Base-by-base conservation (phyloP, 1,284 basidiomycete genomes). In the Grifola frondosa region DNA sequence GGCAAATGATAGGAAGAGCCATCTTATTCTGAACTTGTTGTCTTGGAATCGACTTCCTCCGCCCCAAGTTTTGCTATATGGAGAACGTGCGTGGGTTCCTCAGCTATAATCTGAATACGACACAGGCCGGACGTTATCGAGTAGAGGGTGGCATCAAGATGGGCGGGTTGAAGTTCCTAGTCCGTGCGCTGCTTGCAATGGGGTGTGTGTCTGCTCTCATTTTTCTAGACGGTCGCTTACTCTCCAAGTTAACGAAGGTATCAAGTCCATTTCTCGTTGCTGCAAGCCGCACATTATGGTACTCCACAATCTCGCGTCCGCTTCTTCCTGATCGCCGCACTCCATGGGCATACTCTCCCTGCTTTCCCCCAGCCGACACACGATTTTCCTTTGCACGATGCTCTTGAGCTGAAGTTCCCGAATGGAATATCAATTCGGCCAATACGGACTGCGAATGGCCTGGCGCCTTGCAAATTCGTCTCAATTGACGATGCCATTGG, bases 71-170 rank as follows among this genome's bases (percentile, higher is more conserved):
- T 42, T 78, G 76, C 46, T 72, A 81, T 49, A 77, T 88, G 33
- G 86, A 89, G 60, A 89, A 89, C 53, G 86, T 89, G 10, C 68
- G 76, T 1, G 87, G 86, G 0, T 88, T 89, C 54, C 54, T 86
- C 2, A 62, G 58, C 11, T 83, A 71, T 52, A 73, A 66, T 10
- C 72, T 88, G 15, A 74, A 75, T 42, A 69, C 77, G 0, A 63
- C 51, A 8, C 81, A 84, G 54, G 66, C 62, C 3, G 65, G 69
- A n/a, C 52, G 54, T 22, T 62, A 83, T 59, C 57, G 62, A n/a
- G 65, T 79, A 0, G 68, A 69, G 35, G 84, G 81, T 16, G 83
- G 81, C 0, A 76, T 87, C 28, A 67, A 73, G 21, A 77, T 77
- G 71, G 87, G 88, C 9, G 81, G 83, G 0, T 56, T 88, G 3